A percentile compares a stretch with the other conserved stretches of the same genome.
Conservation (phyloP, 2,329 filamentous ascomycete species). For the Aspergillus fischeri region DNA sequence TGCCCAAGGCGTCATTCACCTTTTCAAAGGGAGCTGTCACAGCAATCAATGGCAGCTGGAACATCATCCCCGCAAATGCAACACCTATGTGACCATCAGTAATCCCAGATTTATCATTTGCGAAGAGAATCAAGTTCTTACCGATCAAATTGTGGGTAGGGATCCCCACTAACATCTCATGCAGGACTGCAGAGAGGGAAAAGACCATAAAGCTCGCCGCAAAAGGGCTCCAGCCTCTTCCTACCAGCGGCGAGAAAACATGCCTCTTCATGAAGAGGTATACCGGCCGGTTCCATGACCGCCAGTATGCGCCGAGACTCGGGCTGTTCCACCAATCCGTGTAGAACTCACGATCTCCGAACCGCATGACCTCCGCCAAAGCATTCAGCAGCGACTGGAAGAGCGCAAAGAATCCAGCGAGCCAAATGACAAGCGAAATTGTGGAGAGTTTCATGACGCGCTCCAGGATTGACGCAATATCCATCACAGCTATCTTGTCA, state of each 20-base stretch:
- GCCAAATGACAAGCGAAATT: slow-evolving; percentile 93
- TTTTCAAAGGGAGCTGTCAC: slow-evolving; percentile 76
- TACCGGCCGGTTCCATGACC: slow-evolving; percentile 96
- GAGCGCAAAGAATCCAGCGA: slow-evolving; percentile 92
- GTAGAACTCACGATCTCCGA: slow-evolving; percentile 93
- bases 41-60: slow-evolving; percentile 83
- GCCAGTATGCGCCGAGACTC: slow-evolving; percentile 84
- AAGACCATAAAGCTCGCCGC: slow-evolving; percentile 79
- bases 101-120: slow-evolving; percentile 1
- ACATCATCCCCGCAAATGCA: slow-evolving; percentile 89
- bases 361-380: slow-evolving; percentile 81
- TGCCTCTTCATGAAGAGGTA: slow-evolving; percentile 96
- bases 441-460: slow-evolving; percentile 91
- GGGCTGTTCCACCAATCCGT: slow-evolving; percentile 97
- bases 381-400: slow-evolving; percentile 94
- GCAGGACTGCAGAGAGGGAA: slow-evolving; percentile 78
- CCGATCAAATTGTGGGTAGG: slow-evolving; percentile 92
- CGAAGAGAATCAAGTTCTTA: slow-evolving; percentile 37
- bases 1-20: slow-evolving; percentile 69
- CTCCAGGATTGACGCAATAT: slow-evolving; percentile 78
- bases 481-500: slow-evolving; percentile 75
- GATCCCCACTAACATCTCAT: slow-evolving; percentile 88
- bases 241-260: slow-evolving; percentile 82
- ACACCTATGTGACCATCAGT: slow-evolving; percentile 56
- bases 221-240: slow-evolving; percentile 70